Evolutionary conservation across 1,284 basidiomycete genomes (phyloP).

Genomic region (Heterobasidion parviporum): DNA sequence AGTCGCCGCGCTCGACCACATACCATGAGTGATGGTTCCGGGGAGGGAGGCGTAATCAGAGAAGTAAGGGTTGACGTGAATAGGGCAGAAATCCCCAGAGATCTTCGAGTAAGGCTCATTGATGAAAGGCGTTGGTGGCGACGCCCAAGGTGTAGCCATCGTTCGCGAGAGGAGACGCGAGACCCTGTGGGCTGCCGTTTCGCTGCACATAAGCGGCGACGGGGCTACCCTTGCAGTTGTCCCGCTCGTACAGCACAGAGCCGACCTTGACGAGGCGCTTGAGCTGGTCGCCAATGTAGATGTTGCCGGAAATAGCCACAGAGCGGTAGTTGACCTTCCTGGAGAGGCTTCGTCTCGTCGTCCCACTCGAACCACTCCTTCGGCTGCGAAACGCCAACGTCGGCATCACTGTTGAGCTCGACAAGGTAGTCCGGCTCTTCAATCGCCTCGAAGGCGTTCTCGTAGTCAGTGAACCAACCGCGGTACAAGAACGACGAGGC

Average conservation of each 20-base stretch:
- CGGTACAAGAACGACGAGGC: constrained; percentile 95
- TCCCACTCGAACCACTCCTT: constrained; percentile 99
- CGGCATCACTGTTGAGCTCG: constrained; percentile 67
- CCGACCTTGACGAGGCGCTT: constrained; percentile 86
- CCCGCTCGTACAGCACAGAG: constrained; percentile 79
- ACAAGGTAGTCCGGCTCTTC: constrained; percentile 88
- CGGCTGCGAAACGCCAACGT: constrained; percentile 84
- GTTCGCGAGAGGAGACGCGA: constrained; percentile 71
- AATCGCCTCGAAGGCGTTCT: constrained; percentile 91
- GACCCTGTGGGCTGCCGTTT: constrained; percentile 74
- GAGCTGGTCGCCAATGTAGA: constrained; percentile 80
- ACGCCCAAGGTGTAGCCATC: constrained; percentile 80
- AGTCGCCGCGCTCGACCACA: constrained; percentile 95
- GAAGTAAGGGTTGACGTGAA: constrained; percentile 98
- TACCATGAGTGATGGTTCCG: constrained; percentile 95
- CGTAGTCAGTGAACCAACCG: constrained; percentile 87
- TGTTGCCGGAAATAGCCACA: constrained; percentile 78
- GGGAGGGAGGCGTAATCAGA: constrained; percentile 90
- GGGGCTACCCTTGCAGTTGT: constrained; percentile 88
- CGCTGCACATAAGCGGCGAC: constrained; percentile 91
- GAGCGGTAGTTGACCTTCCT: constrained; percentile 77
- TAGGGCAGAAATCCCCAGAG: constrained; percentile 95
- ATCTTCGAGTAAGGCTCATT: constrained; percentile 95
- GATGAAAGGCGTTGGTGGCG: constrained; percentile 60
- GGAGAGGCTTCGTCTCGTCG: constrained; percentile 71